Percentiles rank a stretch among this genome's conserved stretches.
These are phyloP conservation scores for Penstemon davidsonii DNA, from an alignment of 257 asterid genomes.

Conservation along the genomic window DNA sequence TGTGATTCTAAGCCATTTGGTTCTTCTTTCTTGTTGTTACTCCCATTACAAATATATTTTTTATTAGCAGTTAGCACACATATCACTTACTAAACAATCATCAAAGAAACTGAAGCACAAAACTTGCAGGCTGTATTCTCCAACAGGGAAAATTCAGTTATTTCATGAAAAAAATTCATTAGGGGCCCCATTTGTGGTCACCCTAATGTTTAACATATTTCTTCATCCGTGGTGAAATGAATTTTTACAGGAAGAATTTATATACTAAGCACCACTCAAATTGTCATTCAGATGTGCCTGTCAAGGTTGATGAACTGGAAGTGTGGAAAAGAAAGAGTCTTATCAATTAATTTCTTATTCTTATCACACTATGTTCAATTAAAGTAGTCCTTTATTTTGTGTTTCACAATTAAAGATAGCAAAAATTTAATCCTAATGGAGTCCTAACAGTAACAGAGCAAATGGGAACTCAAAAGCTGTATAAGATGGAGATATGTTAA, in stretches of 20 bases:
- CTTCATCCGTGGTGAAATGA: slow-evolving; percentile 1
- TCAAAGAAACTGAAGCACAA: not conserved
- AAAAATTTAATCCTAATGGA: too few relatives aligned
- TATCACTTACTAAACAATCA: not conserved
- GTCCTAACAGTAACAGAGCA: too few relatives aligned
- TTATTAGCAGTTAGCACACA: not conserved
- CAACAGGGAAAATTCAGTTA: not conserved
- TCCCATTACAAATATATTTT: not conserved
- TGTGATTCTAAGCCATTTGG: slow-evolving; percentile 25
- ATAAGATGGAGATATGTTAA: too few relatives aligned
- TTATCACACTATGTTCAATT: not conserved
- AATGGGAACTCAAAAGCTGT: too few relatives aligned
- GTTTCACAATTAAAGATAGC: too few relatives aligned
- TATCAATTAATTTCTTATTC: slow-evolving; percentile 15
- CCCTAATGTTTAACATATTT: not conserved
- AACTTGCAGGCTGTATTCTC: not conserved
- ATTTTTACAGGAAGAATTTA: not conserved
- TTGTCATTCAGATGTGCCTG: slow-evolving; percentile 8
- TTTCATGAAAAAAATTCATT: slow-evolving; percentile 6
- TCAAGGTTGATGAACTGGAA: slow-evolving; percentile 4
- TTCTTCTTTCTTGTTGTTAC: slow-evolving; percentile 1
- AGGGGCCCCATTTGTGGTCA: not conserved
- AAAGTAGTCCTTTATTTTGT: too few relatives aligned
- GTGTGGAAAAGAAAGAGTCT: slow-evolving; percentile 6
- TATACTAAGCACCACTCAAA: not conserved